phyloP scores from a whole-genome alignment of 371 early-diverging fungal species.

The Mucor sp. region DNA sequence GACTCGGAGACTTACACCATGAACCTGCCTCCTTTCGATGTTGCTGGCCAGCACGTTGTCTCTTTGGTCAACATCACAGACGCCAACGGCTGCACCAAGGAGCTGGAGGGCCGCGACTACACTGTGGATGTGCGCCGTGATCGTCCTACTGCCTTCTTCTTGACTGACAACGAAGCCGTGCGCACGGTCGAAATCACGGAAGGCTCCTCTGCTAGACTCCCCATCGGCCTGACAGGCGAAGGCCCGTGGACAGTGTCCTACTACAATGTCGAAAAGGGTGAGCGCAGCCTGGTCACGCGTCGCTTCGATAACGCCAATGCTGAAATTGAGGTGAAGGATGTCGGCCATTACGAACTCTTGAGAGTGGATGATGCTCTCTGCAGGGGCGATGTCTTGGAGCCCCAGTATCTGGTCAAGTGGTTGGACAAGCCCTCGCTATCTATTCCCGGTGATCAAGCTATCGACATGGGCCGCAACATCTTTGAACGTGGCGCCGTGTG shows the following conservation, averaged over 20 bases:
- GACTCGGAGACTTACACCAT: conserved; percentile 35
- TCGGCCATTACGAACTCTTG: conserved; percentile 47
- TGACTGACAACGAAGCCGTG: conserved; percentile 22
- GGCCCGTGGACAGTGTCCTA: conserved; percentile 49
- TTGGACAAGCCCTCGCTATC: conserved; percentile 45
- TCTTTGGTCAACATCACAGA: conserved; percentile 49
- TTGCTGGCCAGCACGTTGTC: conserved; percentile 42
- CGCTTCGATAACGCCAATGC: conserved; percentile 49
- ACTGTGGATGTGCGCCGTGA: conserved; percentile 52
- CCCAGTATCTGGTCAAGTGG: conserved; percentile 37
- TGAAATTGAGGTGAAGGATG: conserved; percentile 28
- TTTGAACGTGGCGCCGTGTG: conserved; percentile 50
- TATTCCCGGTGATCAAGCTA: conserved; percentile 31
- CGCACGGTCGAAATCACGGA: conserved; percentile 31
- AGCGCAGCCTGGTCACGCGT: conserved; percentile 8
- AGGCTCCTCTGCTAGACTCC: conserved; percentile 32
- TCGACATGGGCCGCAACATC: conserved; percentile 10
- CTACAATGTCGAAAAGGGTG: conserved; percentile 34
- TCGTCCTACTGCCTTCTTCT: conserved; percentile 50
- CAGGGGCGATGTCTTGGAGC: conserved; percentile 41
- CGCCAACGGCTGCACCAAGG: conserved; percentile 45
- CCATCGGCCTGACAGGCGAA: conserved; percentile 50
- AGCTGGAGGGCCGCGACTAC: conserved; percentile 46
- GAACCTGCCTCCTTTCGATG: conserved; percentile 38
- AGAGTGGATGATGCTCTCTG: conserved; percentile 50